phyloP scores from a whole-genome alignment of 179 eudicot species.

The Silene noctiflora region DNA sequence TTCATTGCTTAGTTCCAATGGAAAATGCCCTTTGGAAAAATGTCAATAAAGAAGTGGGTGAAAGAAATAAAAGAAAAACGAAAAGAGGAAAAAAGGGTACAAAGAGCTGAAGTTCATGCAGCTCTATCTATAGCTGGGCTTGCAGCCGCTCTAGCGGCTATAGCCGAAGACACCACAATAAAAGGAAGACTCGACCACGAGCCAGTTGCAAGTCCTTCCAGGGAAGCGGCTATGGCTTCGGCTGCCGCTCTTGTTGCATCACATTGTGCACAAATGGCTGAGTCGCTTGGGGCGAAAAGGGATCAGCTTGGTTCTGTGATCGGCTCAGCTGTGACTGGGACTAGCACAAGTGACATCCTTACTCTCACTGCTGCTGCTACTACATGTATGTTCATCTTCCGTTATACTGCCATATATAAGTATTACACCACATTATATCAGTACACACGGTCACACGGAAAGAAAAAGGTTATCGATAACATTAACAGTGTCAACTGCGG shows the following conservation, averaged over 20 bases:
- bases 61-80: constrained; percentile 72
- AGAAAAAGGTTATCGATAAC: no score
- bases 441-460: no score
- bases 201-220: constrained; percentile 30
- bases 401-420: no score
- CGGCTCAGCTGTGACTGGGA: constrained; percentile 72
- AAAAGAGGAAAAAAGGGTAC: constrained; percentile 76
- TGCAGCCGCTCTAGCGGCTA: constrained; percentile 88
- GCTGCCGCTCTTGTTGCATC: constrained; percentile 88
- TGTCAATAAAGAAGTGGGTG: constrained; percentile 75
- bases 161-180: constrained; percentile 57
- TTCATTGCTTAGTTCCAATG: constrained; percentile 41
- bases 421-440: no score
- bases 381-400: constrained; percentile 49
- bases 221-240: constrained; percentile 64
- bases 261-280: constrained; percentile 82
- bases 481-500: no score
- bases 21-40: constrained; percentile 66
- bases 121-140: constrained; percentile 89
- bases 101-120: constrained; percentile 87
- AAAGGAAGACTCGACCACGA: constrained; percentile 30
- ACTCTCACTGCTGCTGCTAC: constrained; percentile 92
- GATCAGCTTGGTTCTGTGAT: constrained; percentile 62
- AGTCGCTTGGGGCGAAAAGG: constrained; percentile 75
- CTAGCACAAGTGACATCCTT: constrained; percentile 63